These are phyloP conservation scores for Gastrolobium villosum DNA, from an alignment of 306 rosid species.

Conservation along the genomic window DNA sequence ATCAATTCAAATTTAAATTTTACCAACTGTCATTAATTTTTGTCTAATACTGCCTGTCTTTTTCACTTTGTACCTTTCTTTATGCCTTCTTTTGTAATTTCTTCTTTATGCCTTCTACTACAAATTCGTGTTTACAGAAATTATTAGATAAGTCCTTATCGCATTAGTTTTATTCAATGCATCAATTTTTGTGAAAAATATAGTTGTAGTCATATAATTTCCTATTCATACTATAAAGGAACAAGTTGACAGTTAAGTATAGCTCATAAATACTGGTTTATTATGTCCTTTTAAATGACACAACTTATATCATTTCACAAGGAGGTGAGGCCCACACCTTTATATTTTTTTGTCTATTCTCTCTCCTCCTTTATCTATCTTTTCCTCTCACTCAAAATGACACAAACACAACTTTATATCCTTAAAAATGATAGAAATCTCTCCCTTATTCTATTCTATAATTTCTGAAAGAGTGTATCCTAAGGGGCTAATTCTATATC, in stretches of 20 bases:
- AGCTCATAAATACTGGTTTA: conserved; percentile 3
- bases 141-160: conserved; percentile 11
- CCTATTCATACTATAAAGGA: conserved; percentile 22
- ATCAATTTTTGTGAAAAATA: conserved; percentile 7
- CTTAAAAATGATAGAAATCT: too few species aligned
- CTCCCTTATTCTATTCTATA: too few species aligned
- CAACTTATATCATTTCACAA: too few species aligned
- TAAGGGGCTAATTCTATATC: conserved; percentile 30
- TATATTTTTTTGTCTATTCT: too few species aligned
- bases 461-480: conserved; percentile 24
- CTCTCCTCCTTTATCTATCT: too few species aligned
- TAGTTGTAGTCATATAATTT: conserved; percentile 32
- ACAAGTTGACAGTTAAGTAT: conserved; percentile 10
- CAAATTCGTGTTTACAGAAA: neutral
- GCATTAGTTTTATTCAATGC: conserved; percentile 27
- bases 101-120: conserved; percentile 1
- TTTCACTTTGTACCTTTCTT: neutral
- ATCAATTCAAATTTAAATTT: neutral
- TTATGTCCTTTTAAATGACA: too few species aligned
- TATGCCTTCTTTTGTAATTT: conserved; percentile 1
- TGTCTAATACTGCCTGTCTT: neutral
- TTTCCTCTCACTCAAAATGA: too few species aligned
- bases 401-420: too few species aligned
- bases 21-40: neutral
- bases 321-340: too few species aligned